Conservation (phyloP, 2,329 filamentous ascomycete species). For the Capronia coronata region DNA sequence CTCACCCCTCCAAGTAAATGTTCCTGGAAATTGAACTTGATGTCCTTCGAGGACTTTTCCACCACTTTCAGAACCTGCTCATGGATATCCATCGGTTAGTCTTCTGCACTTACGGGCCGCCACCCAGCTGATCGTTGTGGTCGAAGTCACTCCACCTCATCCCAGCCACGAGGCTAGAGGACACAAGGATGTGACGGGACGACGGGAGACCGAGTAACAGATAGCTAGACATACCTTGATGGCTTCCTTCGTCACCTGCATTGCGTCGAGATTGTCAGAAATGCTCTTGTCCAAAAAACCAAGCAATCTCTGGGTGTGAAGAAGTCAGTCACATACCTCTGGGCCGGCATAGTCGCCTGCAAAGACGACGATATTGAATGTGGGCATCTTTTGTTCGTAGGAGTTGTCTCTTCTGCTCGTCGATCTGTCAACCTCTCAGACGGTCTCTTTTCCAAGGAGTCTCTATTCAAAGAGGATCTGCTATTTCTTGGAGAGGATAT, state of each 20-base stretch:
- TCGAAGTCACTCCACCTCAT: no score
- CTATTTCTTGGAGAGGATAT: background rate
- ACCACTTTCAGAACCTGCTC: constrained; percentile 68
- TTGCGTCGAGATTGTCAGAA: background rate
- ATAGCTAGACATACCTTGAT: constrained; percentile 64
- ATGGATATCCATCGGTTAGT: constrained; percentile 6
- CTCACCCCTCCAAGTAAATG: constrained; percentile 87
- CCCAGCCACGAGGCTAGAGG: no score
- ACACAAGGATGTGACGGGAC: no score
- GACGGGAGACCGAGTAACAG: no score
- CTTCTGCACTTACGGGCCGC: background rate
- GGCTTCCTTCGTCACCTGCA: constrained; percentile 71
- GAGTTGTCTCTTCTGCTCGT: background rate
- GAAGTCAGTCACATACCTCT: constrained; percentile 56
- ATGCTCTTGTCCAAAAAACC: background rate
- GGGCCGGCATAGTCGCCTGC: constrained; percentile 79
- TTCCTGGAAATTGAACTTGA: constrained; percentile 83
- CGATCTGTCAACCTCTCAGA: background rate
- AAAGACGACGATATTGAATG: constrained; percentile 74
- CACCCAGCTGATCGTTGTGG: background rate
- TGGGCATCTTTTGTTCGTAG: constrained; percentile 50
- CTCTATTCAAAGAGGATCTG: background rate
- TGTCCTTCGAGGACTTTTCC: constrained; percentile 60
- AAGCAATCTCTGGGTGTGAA: background rate
- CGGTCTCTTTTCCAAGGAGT: background rate